phyloP scores from a whole-genome alignment of 352 stramenopile genomes.

The Globisporangium lucens region DNA sequence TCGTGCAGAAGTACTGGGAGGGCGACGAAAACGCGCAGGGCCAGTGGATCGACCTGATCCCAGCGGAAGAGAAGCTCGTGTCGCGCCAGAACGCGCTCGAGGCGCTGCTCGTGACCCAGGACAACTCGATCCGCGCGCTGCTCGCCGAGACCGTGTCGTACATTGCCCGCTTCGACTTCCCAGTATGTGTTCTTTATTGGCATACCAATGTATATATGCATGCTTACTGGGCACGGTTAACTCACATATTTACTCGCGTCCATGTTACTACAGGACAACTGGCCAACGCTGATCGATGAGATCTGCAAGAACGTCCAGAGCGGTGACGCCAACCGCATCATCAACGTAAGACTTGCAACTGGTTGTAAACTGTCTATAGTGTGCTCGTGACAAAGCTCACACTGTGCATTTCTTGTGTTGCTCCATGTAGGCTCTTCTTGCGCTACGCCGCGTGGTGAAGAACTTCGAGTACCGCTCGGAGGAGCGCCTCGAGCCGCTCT shows the following conservation, averaged over 20 bases:
- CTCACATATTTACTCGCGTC: neutral
- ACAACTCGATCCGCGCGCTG: conserved; percentile 89
- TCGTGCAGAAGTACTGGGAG: conserved; percentile 94
- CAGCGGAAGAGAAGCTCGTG: conserved; percentile 60
- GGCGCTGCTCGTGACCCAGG: conserved; percentile 80
- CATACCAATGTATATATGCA: neutral
- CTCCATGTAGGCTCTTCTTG: conserved; percentile 87
- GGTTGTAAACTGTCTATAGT: neutral
- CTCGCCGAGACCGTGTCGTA: conserved; percentile 94
- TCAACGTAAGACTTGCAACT: conserved; percentile 39
- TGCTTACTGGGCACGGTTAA: neutral
- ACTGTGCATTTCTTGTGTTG: neutral
- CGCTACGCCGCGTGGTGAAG: conserved; percentile 95
- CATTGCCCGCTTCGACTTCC: conserved; percentile 96
- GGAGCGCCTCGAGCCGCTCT: conserved; percentile 85
- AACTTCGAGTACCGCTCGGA: conserved; percentile 97
- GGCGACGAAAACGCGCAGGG: conserved; percentile 67
- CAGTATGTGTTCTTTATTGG: conserved; percentile 34
- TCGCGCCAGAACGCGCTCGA: conserved; percentile 75
- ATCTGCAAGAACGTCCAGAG: conserved; percentile 90
- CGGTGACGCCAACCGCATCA: conserved; percentile 81
- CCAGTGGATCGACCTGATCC: conserved; percentile 66
- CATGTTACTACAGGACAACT: conserved; percentile 49
- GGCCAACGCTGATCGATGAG: conserved; percentile 90
- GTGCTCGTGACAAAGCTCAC: neutral